Conservation (phyloP, 2,329 filamentous ascomycete species). For the Saccharata proteae region DNA sequence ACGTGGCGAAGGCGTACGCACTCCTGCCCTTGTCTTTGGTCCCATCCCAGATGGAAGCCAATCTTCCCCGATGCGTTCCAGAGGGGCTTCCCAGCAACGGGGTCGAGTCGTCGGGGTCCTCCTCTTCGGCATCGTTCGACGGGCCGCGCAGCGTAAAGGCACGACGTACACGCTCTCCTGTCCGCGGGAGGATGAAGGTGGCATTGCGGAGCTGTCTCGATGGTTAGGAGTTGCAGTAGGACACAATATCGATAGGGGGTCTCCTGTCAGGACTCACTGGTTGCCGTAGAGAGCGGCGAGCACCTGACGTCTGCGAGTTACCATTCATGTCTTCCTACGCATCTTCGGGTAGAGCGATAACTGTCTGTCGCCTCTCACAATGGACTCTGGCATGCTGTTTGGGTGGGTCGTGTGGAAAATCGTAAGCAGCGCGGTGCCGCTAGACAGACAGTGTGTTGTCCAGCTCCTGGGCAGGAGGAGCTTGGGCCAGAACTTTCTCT, state of each 20-base stretch:
- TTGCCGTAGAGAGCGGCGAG: slow-evolving; percentile 24
- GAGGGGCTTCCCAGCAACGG: slow-evolving; percentile 7
- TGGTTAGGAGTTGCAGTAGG: too few species aligned
- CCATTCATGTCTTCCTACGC: slow-evolving; percentile 8
- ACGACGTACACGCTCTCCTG: slow-evolving; percentile 71
- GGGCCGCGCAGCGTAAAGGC: slow-evolving; percentile 57
- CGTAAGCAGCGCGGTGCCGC: too few species aligned
- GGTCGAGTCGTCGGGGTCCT: slow-evolving; percentile 53
- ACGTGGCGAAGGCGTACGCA: slow-evolving; percentile 50
- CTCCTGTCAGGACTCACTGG: slow-evolving; percentile 20
- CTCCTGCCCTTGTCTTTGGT: slow-evolving; percentile 18
- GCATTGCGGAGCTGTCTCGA: slow-evolving; percentile 58
- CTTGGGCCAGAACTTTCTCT: too few species aligned
- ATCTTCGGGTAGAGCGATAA: too few species aligned
- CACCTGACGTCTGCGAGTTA: slow-evolving; percentile 15
- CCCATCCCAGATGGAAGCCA: slow-evolving; percentile 21
- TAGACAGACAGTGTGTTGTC: too few species aligned
- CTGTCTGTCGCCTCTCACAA: neutral
- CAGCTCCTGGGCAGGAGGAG: too few species aligned
- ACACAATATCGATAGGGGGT: too few species aligned
- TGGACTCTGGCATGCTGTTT: neutral
- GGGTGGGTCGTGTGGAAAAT: too few species aligned
- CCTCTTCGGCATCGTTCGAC: slow-evolving; percentile 52
- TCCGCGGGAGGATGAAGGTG: slow-evolving; percentile 75
- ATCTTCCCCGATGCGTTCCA: too few species aligned